A percentile compares a stretch with the other conserved stretches of the same genome.
These are phyloP conservation scores for Allantophomopsis lycopodina DNA, from an alignment of 2,329 filamentous ascomycete species.

Conservation along the genomic window DNA sequence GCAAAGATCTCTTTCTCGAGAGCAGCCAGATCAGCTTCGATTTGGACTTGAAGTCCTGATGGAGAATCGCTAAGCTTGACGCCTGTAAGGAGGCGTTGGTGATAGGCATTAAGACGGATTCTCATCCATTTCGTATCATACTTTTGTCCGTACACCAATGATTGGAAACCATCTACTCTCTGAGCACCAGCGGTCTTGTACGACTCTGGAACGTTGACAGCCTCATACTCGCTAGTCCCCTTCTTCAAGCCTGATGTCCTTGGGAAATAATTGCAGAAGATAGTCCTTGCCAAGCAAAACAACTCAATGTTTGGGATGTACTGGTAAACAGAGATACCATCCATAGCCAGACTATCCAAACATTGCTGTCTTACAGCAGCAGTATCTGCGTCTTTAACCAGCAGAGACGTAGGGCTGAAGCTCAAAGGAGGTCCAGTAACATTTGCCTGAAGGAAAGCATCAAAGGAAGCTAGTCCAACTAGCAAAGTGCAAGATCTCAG, in stretches of 20 bases:
- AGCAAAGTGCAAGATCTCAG: constrained; percentile 11
- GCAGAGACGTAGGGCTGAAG: constrained; percentile 13
- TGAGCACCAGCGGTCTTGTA: too few relatives aligned
- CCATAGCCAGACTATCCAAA: constrained; percentile 57
- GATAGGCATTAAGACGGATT: constrained; percentile 60
- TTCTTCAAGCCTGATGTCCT: constrained; percentile 6
- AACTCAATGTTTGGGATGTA: constrained; percentile 76
- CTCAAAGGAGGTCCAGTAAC: constrained; percentile 74
- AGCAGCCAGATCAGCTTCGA: constrained; percentile 42
- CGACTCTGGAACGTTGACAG: too few relatives aligned
- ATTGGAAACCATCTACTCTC: too few relatives aligned
- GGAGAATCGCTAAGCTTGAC: constrained; percentile 37
- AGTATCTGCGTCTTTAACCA: constrained; percentile 8
- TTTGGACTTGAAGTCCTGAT: constrained; percentile 40
- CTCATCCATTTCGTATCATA: constrained; percentile 27
- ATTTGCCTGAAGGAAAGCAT: constrained; percentile 74
- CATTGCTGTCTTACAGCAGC: constrained; percentile 33
- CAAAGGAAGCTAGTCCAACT: constrained; percentile 53
- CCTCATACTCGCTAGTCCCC: constrained; percentile 2
- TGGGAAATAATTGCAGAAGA: constrained; percentile 25
- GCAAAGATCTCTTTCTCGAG: constrained; percentile 29
- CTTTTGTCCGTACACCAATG: not conserved
- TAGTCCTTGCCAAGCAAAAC: constrained; percentile 55
- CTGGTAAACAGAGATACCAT: constrained; percentile 78
- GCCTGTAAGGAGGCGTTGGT: constrained; percentile 44